A percentile compares a stretch with the other conserved stretches of the same genome.
phyloP scores from a whole-genome alignment of 2,329 filamentous ascomycete genomes.

The Lachnellula cervina region DNA sequence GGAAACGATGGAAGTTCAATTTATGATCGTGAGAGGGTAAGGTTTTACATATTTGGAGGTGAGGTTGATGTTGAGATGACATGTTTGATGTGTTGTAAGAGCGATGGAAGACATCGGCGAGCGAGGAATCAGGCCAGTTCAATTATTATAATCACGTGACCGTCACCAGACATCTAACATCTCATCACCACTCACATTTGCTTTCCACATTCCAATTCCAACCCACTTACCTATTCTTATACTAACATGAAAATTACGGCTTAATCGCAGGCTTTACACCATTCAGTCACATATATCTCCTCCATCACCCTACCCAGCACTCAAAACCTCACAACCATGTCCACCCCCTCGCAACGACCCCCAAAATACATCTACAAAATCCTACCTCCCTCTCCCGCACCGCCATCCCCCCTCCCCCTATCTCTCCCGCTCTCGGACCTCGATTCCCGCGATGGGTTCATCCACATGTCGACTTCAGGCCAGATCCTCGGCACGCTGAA shows the following conservation, averaged over 20 bases:
- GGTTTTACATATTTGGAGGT: not conserved
- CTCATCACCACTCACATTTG: too few species aligned
- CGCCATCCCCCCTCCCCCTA: conserved; percentile 21
- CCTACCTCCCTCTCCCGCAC: conserved; percentile 20
- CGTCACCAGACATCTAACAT: too few species aligned
- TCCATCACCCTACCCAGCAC: too few species aligned
- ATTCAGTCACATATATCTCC: too few species aligned
- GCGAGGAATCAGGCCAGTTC: too few species aligned
- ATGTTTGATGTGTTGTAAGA: too few species aligned
- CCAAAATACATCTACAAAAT: conserved; percentile 32
- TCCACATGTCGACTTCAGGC: conserved; percentile 24
- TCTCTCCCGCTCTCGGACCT: conserved; percentile 27
- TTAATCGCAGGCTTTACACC: too few species aligned
- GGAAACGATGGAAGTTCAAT: not conserved
- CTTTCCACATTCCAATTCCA: too few species aligned
- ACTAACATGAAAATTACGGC: too few species aligned
- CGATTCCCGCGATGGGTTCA: conserved; percentile 25
- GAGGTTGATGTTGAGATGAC: not conserved
- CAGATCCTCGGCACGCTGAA: conserved; percentile 26
- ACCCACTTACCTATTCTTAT: too few species aligned
- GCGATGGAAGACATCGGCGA: too few species aligned
- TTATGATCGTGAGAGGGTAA: not conserved
- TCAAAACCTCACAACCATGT: not conserved
- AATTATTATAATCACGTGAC: too few species aligned
- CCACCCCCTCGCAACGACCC: not conserved